Evolutionary conservation across 306 rosid species (phyloP), one percentile per base, ranked within the genome.

Genomic region (Lathyrus aphaca): DNA sequence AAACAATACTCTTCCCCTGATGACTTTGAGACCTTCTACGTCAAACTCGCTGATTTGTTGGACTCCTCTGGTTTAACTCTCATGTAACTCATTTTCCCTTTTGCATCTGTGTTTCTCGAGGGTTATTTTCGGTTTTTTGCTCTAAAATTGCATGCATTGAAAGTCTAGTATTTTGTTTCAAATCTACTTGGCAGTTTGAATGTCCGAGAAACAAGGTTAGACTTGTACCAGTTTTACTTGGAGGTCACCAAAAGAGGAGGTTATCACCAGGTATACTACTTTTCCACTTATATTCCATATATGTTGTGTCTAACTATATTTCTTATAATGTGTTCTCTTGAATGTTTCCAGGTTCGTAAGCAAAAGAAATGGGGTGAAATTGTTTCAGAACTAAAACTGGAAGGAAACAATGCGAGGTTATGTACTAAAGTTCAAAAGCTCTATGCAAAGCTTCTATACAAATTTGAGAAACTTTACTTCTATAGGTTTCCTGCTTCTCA

Each of bases 171-270:
- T 35, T 6, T 35, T 35, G 39, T 35, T 7, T 35, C 8, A 2
- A 46, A 12, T 68, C 7, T 23, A 38, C 66, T 21, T 58, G 29
- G 19, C 79, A 82, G 86, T 49, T 30, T 79, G 58, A 50, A 79
- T 72, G 81, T 70, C 18, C 68, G 82, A 68, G 68, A 79, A 42
- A 39, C 81, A 68, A 14, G 12, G 59, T 32, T 82, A 72, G 77
- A 82, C 76, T 43, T 82, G 79, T 64, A 75, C 77, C 74, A 56
- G n/a, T 59, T 82, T 68, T 82, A 82, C 79, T 48, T 58, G 82
- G 86, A 82, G 68, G 86, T 79, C 45, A 72, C 77, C 39, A 75
- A 15, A 79, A 79, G 83, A 72, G 86, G 86, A 79, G 86, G 84
- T 55, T 79, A 29, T 76, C 79, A 50, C 61, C 81, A 75, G 84